phyloP scores from a whole-genome alignment of 345 rosid species.

The Cochlearia excelsa region DNA sequence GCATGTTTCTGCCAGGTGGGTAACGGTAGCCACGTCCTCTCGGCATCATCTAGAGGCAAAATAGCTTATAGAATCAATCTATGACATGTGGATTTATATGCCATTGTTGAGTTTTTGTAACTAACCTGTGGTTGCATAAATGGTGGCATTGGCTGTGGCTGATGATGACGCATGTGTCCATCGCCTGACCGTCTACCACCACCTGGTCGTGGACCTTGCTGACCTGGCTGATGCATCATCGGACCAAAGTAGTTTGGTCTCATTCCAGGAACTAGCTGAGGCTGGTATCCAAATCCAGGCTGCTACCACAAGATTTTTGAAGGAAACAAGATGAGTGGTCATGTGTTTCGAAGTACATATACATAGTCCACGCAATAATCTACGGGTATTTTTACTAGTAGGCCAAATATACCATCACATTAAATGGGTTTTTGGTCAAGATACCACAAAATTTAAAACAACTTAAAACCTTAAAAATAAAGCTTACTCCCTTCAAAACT shows the following conservation, averaged over 20 bases:
- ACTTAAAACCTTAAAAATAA: no score
- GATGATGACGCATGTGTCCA: conserved; percentile 64
- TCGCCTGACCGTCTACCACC: conserved; percentile 74
- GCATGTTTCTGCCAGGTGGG: conserved; percentile 78
- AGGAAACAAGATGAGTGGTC: neutral
- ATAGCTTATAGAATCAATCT: neutral
- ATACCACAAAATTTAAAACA: no score
- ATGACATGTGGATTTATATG: neutral
- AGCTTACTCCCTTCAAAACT: no score
- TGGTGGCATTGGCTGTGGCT: conserved; percentile 59
- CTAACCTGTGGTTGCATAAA: conserved; percentile 83
- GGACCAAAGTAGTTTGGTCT: conserved; percentile 54
- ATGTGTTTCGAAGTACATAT: neutral
- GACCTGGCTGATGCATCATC: conserved; percentile 81
- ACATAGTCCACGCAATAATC: no score
- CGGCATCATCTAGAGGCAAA: conserved; percentile 64
- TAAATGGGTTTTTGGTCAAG: no score
- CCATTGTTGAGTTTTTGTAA: neutral
- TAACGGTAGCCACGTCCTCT: conserved; percentile 77
- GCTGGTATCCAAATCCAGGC: conserved; percentile 99
- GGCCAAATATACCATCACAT: no score
- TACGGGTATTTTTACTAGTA: no score
- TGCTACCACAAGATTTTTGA: conserved; percentile 45
- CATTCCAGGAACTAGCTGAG: conserved; percentile 93
- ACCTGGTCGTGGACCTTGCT: conserved; percentile 83